These are phyloP conservation scores for Scedosporium boydii DNA, from an alignment of 2,329 filamentous ascomycete species.

Conservation along the genomic window DNA sequence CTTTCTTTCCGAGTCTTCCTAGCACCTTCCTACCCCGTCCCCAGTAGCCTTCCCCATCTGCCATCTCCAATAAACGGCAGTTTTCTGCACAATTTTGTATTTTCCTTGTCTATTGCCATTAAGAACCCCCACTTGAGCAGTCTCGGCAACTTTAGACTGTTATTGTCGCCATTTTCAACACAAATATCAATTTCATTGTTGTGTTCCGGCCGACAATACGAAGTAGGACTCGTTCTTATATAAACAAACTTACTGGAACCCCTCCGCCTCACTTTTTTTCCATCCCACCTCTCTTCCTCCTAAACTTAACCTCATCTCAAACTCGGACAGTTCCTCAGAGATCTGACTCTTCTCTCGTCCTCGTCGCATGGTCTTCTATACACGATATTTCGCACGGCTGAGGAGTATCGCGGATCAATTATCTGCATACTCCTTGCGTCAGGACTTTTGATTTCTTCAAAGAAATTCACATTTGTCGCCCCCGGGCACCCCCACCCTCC, in stretches of 20 bases:
- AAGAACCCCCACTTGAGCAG: neutral
- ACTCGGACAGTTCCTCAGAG: neutral
- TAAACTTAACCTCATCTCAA: neutral
- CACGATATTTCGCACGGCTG: slow-evolving; percentile 41
- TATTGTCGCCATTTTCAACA: neutral
- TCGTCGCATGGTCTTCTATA: neutral
- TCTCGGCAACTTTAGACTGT: neutral
- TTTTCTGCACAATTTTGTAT: too few species aligned
- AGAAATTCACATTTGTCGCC: slow-evolving; percentile 9
- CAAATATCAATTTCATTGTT: neutral
- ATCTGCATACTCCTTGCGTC: slow-evolving; percentile 58
- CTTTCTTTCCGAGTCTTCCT: neutral
- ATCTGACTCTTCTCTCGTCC: slow-evolving; percentile 7
- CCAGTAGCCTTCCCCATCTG: neutral
- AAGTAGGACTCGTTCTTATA: neutral
- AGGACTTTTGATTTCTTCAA: slow-evolving; percentile 28
- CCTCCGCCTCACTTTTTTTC: neutral
- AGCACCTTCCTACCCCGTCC: neutral
- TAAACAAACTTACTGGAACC: neutral
- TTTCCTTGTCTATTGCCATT: too few species aligned
- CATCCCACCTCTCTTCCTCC: neutral
- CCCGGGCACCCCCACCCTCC: neutral
- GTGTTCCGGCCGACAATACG: neutral
- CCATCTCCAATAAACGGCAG: neutral
- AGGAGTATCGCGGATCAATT: slow-evolving; percentile 48